phyloP scores from a whole-genome alignment of 1,139 yeast species.

The Scheffersomyces titani region DNA sequence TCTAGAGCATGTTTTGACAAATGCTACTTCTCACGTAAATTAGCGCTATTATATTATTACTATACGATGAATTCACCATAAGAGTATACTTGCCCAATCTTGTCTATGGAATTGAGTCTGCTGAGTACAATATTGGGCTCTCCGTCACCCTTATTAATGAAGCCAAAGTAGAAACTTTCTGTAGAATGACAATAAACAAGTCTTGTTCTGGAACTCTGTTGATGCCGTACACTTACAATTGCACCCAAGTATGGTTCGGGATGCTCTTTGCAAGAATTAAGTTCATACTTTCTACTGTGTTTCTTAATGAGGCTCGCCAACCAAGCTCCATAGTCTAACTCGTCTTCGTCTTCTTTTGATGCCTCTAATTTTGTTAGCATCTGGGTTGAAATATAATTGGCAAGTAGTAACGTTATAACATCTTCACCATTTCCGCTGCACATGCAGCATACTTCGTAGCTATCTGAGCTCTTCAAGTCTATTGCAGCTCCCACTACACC shows the following conservation, averaged over 20 bases:
- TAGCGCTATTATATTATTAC: background rate
- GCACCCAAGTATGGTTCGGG: conserved; percentile 34
- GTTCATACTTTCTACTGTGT: conserved; percentile 2
- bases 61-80: conserved; percentile 35
- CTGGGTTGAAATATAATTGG: conserved; percentile 25
- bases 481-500: conserved; percentile 50
- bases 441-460: conserved; percentile 34
- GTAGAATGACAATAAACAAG: conserved; percentile 45
- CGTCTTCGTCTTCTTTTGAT: background rate
- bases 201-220: conserved; percentile 9
- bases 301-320: conserved; percentile 11
- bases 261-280: conserved; percentile 9
- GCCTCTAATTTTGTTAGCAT: conserved; percentile 6
- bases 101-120: conserved; percentile 14
- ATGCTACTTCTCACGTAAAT: background rate
- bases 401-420: conserved; percentile 43
- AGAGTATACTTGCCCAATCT: conserved; percentile 26
- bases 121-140: conserved; percentile 31
- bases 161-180: conserved; percentile 47
- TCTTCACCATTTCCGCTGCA: conserved; percentile 63
- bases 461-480: conserved; percentile 19
- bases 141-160: conserved; percentile 10
- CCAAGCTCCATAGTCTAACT: conserved; percentile 10
- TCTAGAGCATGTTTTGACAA: background rate
- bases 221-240: conserved; percentile 22